Conservation (phyloP, 805 yeast genomes). For the Saccharomycopsis guyanensis region DNA sequence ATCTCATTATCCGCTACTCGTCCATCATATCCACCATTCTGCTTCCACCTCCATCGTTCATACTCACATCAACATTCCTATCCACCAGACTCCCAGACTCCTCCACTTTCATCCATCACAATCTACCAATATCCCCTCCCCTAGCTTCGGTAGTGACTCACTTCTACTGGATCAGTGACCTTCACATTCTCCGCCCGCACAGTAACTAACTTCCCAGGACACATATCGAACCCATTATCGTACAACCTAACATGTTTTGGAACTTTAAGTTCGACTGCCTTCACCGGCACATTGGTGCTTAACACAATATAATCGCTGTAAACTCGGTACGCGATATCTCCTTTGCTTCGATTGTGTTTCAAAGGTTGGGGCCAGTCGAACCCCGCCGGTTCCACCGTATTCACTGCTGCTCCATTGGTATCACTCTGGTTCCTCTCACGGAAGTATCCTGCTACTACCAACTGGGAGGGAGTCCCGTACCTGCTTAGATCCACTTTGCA, state of each 20-base stretch:
- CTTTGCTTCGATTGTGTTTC: conserved; percentile 20
- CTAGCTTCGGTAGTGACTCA: background rate
- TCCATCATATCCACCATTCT: too few species aligned
- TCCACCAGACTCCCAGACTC: too few species aligned
- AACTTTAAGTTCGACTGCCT: conserved; percentile 34
- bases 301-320: conserved; percentile 26
- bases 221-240: conserved; percentile 44
- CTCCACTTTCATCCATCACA: too few species aligned
- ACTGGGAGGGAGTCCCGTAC: background rate
- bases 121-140: too few species aligned
- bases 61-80: too few species aligned
- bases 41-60: too few species aligned
- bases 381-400: too few species aligned
- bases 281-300: conserved; percentile 33
- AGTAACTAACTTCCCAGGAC: conserved; percentile 30
- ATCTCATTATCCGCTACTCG: too few species aligned
- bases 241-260: conserved; percentile 25
- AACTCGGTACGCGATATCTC: conserved; percentile 22
- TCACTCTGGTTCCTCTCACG: too few species aligned
- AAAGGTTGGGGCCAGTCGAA: conserved; percentile 42
- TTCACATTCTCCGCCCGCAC: conserved; percentile 17
- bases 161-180: conserved; percentile 1
- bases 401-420: too few species aligned
- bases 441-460: background rate
- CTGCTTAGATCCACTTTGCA: background rate